Conservation (phyloP, 805 yeast genomes). For the Scheffersomyces amazonensis region DNA sequence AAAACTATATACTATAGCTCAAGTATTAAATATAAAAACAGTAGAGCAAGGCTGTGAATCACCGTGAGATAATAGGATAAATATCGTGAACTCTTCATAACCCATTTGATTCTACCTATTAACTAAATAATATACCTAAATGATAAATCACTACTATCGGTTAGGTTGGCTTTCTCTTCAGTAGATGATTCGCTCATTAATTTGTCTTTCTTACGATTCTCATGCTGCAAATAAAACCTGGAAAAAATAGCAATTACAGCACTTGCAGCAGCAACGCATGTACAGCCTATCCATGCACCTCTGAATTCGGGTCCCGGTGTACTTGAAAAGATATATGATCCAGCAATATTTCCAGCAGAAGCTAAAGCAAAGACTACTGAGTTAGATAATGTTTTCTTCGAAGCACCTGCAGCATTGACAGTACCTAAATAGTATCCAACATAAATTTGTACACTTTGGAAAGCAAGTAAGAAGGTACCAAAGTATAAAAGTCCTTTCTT, state of each 20-base stretch:
- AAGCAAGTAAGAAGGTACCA: neutral
- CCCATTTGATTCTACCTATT: no score
- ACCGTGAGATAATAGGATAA: no score
- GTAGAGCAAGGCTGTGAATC: no score
- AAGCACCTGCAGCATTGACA: neutral
- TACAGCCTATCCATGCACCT: neutral
- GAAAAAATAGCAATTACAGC: neutral
- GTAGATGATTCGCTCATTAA: no score
- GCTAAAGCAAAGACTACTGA: neutral
- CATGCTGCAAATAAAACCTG: neutral
- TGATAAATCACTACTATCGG: neutral
- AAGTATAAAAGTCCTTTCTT: neutral
- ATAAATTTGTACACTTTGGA: neutral
- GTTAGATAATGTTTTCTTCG: neutral
- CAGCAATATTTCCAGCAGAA: neutral
- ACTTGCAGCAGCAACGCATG: neutral
- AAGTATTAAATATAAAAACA: no score
- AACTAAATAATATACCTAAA: neutral
- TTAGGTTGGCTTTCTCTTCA: neutral
- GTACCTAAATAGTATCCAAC: neutral
- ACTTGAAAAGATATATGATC: neutral
- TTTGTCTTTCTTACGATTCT: neutral
- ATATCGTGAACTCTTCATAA: no score
- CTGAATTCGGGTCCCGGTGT: neutral
- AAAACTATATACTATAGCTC: no score